Conservation (phyloP, 768 basidiomycete species). For the Kwoniella dendrophila region DNA sequence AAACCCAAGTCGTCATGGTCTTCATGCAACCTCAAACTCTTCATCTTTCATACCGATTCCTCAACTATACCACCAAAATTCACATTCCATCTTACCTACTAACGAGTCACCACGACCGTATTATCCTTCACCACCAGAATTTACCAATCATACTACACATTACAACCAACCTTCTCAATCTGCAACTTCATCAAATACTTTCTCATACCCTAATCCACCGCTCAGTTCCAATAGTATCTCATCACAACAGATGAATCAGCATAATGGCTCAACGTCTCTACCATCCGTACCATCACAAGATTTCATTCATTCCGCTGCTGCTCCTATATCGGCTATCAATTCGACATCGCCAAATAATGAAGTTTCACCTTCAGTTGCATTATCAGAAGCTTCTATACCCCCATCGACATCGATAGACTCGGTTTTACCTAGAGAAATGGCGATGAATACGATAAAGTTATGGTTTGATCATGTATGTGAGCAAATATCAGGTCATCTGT, state of each 20-base stretch:
- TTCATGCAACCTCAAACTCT: neutral
- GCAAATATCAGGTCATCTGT: neutral
- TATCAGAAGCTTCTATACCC: constrained; percentile 20
- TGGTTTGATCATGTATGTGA: constrained; percentile 35
- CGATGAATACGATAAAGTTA: constrained; percentile 27
- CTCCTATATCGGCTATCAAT: constrained; percentile 9
- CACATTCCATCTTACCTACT: neutral
- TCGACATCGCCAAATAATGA: constrained; percentile 18
- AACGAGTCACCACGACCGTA: constrained; percentile 4
- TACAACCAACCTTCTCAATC: neutral
- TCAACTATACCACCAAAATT: constrained; percentile 20
- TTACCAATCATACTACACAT: neutral
- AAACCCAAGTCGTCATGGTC: neutral
- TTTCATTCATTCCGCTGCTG: constrained; percentile 3
- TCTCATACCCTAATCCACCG: neutral
- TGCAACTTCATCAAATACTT: constrained; percentile 5
- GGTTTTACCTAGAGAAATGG: constrained; percentile 34
- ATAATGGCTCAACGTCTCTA: neutral
- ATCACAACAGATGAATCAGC: neutral
- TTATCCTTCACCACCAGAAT: constrained; percentile 20
- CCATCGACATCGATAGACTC: constrained; percentile 27
- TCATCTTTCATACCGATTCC: constrained; percentile 4
- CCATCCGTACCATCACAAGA: constrained; percentile 13
- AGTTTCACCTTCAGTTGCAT: constrained; percentile 18
- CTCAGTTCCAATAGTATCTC: too few species aligned